These are phyloP conservation scores for Aureoboletus auriporus DNA, from an alignment of 768 basidiomycete species.

Conservation along the genomic window DNA sequence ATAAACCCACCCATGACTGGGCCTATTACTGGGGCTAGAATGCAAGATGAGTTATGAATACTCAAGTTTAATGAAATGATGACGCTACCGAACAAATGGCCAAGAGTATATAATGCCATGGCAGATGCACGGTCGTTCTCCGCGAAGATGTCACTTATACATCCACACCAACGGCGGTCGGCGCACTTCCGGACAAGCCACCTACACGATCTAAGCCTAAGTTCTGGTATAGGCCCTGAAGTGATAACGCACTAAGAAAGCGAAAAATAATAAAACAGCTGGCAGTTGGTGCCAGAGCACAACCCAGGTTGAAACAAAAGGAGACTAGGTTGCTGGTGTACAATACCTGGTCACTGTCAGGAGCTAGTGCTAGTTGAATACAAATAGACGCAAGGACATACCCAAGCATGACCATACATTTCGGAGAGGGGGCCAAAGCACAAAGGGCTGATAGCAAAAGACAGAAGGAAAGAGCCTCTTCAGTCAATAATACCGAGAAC, in stretches of 20 bases:
- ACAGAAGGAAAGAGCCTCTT: slow-evolving; percentile 62
- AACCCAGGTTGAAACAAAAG: slow-evolving; percentile 61
- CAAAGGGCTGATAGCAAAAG: slow-evolving; percentile 64
- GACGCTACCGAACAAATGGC: slow-evolving; percentile 52
- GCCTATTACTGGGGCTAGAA: slow-evolving; percentile 46
- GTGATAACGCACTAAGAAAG: slow-evolving; percentile 50
- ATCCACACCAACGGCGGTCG: slow-evolving; percentile 60
- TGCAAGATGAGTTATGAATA: slow-evolving; percentile 6
- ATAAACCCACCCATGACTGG: slow-evolving; percentile 68
- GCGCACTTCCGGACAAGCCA: slow-evolving; percentile 61
- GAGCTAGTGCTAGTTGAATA: neutral
- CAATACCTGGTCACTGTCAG: slow-evolving; percentile 41
- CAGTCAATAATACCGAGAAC: no score
- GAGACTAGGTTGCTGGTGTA: slow-evolving; percentile 65
- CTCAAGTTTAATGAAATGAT: neutral
- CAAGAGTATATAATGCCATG: slow-evolving; percentile 65
- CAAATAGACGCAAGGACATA: slow-evolving; percentile 18
- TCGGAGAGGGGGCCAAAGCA: slow-evolving; percentile 67
- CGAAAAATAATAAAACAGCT: slow-evolving; percentile 60
- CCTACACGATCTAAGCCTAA: slow-evolving; percentile 32
- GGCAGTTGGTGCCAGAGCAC: slow-evolving; percentile 60
- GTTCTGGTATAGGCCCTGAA: neutral
- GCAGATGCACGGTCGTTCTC: slow-evolving; percentile 61
- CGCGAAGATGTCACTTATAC: slow-evolving; percentile 63
- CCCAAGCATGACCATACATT: slow-evolving; percentile 71